Percentiles rank a stretch among this genome's conserved stretches.
These are phyloP conservation scores for Penicillium cataractarum DNA, from an alignment of 495 filamentous ascomycete genomes.

Conservation along the genomic window DNA sequence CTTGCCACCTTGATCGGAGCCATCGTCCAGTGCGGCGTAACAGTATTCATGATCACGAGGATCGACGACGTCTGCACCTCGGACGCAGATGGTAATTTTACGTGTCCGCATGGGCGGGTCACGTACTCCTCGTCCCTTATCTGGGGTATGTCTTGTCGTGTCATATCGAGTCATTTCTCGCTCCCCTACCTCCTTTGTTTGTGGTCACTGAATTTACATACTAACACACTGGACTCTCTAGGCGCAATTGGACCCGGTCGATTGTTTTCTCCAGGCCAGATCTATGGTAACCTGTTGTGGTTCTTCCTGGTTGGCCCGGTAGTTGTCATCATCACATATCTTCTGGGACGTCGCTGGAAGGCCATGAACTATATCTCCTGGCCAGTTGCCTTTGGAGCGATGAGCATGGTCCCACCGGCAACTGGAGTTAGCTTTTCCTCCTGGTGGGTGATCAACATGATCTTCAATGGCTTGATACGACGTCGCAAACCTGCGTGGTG, in stretches of 20 bases:
- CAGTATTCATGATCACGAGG: conserved; percentile 65
- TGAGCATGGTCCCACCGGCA: conserved; percentile 65
- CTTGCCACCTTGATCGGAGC: conserved; percentile 67
- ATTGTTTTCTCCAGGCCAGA: conserved; percentile 69
- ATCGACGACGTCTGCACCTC: conserved; percentile 65
- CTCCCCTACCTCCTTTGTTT: too few species aligned
- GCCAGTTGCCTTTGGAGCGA: conserved; percentile 70
- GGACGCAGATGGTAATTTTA: conserved; percentile 64
- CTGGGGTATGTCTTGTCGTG: conserved; percentile 54
- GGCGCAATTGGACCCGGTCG: conserved; percentile 64
- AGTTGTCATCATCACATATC: conserved; percentile 59
- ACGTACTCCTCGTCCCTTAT: conserved; percentile 73
- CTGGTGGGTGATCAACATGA: conserved; percentile 67
- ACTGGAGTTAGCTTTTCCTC: conserved; percentile 70
- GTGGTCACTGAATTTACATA: not conserved
- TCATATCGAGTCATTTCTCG: not conserved
- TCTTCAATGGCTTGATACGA: conserved; percentile 65
- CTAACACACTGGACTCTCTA: conserved; percentile 15
- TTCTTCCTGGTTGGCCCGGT: conserved; percentile 66
- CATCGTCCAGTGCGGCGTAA: conserved; percentile 66
- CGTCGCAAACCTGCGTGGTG: conserved; percentile 66
- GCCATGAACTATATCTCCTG: conserved; percentile 60
- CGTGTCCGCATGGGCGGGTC: conserved; percentile 67
- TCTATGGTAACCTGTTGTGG: conserved; percentile 65
- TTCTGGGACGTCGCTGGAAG: conserved; percentile 56